A percentile compares a stretch with the other conserved stretches of the same genome.
phyloP scores from a whole-genome alignment of 768 basidiomycete genomes.

The Suillus fuscotomentosus region DNA sequence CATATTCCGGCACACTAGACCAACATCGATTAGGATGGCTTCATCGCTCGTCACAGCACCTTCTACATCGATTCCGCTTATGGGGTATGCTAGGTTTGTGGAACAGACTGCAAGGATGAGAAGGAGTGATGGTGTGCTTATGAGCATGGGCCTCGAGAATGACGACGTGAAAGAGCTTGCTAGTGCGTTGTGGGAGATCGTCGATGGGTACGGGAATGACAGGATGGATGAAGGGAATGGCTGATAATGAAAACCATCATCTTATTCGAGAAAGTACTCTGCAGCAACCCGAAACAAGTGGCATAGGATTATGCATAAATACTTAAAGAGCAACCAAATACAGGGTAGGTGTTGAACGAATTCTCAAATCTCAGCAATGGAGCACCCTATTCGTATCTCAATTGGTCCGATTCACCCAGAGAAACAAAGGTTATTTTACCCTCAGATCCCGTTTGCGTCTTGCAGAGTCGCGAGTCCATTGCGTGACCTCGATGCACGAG shows the following conservation, averaged over 20 bases:
- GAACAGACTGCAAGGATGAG: conserved; percentile 43
- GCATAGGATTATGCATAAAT: neutral
- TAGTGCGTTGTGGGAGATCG: conserved; percentile 59
- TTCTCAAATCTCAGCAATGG: neutral
- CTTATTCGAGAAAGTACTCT: neutral
- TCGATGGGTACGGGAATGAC: conserved; percentile 39
- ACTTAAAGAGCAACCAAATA: neutral
- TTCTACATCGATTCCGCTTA: conserved; percentile 41
- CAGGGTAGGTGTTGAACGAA: too few species aligned
- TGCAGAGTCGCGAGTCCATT: neutral
- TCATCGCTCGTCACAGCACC: conserved; percentile 47
- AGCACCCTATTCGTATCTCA: neutral
- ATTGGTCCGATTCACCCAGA: conserved; percentile 3
- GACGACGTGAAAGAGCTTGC: conserved; percentile 60
- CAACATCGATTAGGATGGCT: conserved; percentile 27
- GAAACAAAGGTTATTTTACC: conserved; percentile 1
- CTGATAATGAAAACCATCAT: conserved; percentile 1
- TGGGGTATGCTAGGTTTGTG: conserved; percentile 50
- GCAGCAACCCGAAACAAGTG: neutral
- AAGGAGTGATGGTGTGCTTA: conserved; percentile 27
- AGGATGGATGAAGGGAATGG: conserved; percentile 22
- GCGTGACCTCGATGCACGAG: neutral
- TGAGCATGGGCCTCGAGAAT: conserved; percentile 40
- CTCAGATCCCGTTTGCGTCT: neutral
- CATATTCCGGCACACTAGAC: conserved; percentile 32